Conservation (phyloP, 2,329 filamentous ascomycete genomes). For the Calonectria pseudoturangicola region DNA sequence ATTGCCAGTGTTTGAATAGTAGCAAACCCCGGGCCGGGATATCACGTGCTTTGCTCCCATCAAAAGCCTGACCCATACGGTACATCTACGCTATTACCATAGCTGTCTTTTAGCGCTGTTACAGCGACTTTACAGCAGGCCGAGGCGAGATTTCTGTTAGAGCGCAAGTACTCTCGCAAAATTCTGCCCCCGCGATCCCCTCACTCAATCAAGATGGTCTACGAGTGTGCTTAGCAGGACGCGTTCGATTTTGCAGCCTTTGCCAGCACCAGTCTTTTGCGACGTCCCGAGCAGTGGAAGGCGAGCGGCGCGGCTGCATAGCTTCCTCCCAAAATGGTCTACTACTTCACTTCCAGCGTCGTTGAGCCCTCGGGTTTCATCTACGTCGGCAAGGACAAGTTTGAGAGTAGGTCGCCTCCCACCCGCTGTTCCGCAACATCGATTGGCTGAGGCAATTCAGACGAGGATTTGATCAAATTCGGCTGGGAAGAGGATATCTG, state of each 20-base stretch:
- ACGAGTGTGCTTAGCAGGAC: constrained; percentile 6
- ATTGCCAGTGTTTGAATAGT: not conserved
- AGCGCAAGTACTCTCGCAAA: constrained; percentile 43
- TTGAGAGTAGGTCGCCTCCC: constrained; percentile 84
- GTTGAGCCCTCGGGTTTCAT: constrained; percentile 90
- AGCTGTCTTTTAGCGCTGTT: not conserved
- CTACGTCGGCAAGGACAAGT: constrained; percentile 99
- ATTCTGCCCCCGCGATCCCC: constrained; percentile 50
- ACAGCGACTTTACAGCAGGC: not conserved
- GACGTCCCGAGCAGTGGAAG: not conserved
- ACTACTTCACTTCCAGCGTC: constrained; percentile 92
- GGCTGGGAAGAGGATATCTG: constrained; percentile 98
- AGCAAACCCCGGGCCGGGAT: not conserved
- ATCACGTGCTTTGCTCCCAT: constrained; percentile 28
- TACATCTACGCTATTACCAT: constrained; percentile 14
- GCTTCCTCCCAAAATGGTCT: constrained; percentile 81
- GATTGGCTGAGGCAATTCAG: constrained; percentile 67
- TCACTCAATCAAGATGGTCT: constrained; percentile 33
- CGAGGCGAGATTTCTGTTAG: constrained; percentile 44
- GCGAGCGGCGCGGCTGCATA: constrained; percentile 12
- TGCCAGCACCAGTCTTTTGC: not conserved
- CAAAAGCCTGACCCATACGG: not conserved
- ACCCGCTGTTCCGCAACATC: constrained; percentile 35
- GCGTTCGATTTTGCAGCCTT: not conserved
- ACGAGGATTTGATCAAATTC: constrained; percentile 96